Evolutionary conservation across 139 green algal species (phyloP), one percentile per base, ranked within the genome.

Genomic region (Dunaliella primolecta): DNA sequence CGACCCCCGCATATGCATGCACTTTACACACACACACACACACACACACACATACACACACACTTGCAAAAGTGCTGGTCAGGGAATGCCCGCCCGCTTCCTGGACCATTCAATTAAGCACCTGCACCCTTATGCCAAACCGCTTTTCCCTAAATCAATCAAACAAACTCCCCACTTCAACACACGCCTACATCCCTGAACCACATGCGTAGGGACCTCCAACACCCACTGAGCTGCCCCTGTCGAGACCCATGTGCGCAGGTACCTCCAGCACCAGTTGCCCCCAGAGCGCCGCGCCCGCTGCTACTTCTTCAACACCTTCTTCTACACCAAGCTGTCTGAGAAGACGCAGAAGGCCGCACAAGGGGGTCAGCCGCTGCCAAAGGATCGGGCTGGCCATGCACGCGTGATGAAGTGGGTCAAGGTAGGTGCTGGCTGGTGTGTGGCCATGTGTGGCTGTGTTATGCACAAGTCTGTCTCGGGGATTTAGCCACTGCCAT

Each of bases 271-370:
- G 82, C 36, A 88, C 34, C 7, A 89, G 27, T 82, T 94, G 80
- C 35, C 64, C 1, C 0, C 33, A 20, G 84, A 80, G 0, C 21
- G 35, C 0, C 86, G 46, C 1, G 0, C 2, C 33, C 90, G 64
- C 55, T 92, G 78, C 83, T 89, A 97, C 80, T 92, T 94, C 81
- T 93, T 96, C 93, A 96, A 97, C 90, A 93, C 88, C 80, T 99
- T 98, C 88, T 99, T 98, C 89, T 98, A 92, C 87, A 98, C 96
- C 87, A 98, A 98, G 90, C 92, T 98, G 32, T 92, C 87, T 2
- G 90, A 96, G 86, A 84, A 85, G 83, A 29, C 30, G 83, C 36
- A 1, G 24, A 70, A 37, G 31, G 64, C 31, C 80, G 71, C 3
- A 81, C 2, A 3, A 81, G 20, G 75, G 30, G 2, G 75, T 46